Conservation (phyloP, 768 basidiomycete species). For the Amanita polypyramis region DNA sequence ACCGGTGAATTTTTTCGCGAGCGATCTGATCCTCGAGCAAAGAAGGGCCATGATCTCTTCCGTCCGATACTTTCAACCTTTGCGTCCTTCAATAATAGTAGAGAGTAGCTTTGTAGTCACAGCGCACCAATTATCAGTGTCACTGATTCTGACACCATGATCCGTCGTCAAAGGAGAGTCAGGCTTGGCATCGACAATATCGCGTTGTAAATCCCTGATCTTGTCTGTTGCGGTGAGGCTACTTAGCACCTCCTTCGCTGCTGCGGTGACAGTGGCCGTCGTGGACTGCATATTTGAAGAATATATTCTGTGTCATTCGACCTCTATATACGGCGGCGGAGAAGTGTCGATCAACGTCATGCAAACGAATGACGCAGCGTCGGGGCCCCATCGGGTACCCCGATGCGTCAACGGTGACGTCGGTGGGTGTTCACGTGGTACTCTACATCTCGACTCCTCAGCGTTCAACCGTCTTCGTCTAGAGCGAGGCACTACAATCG, state of each 20-base stretch:
- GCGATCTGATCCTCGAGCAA: slow-evolving; percentile 72
- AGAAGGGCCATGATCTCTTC: slow-evolving; percentile 47
- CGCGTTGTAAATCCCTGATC: not conserved
- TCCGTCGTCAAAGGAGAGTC: slow-evolving; percentile 40
- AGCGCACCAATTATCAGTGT: slow-evolving; percentile 58
- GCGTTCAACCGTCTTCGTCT: not conserved
- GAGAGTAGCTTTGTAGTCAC: not conserved
- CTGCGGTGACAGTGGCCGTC: not conserved
- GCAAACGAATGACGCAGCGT: not conserved
- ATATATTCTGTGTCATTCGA: not conserved
- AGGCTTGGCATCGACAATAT: not conserved
- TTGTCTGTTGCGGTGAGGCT: not conserved
- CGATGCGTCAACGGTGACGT: not conserved
- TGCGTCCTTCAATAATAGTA: not conserved
- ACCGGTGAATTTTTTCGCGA: slow-evolving; percentile 67
- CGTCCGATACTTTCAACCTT: slow-evolving; percentile 47
- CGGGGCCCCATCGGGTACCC: not conserved
- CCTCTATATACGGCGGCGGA: not conserved
- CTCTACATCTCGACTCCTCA: not conserved
- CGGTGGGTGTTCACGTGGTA: not conserved
- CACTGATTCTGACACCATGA: slow-evolving; percentile 43
- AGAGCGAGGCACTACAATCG: slow-evolving; percentile 5
- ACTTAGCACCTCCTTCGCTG: not conserved
- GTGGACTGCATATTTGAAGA: not conserved
- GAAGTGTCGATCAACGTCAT: not conserved